Base-by-base conservation (phyloP, 2,329 filamentous ascomycete species). In the Penicillium palitans region DNA sequence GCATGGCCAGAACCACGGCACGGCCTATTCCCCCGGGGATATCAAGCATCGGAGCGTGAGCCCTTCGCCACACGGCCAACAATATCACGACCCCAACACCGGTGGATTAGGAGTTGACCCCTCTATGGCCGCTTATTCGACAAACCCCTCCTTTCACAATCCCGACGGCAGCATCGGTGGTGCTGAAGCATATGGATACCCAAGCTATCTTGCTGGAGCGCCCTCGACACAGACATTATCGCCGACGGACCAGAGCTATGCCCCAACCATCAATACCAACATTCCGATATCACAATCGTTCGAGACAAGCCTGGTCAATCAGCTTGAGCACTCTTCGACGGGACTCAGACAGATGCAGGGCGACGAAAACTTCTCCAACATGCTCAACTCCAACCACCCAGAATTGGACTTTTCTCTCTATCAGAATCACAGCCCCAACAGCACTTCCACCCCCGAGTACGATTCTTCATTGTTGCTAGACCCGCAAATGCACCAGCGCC, bases 341-440 rank as follows among this genome's bases (percentile, higher is more conserved):
- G 67, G 61, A 45, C 60, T 73, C 35, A 60, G 69, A 57, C 58
- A 66, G 5, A 58, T 66, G 50, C 70, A 73, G 41, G 64, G 63
- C 10, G 73, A 74, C 21, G 75, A 75, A 41, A 74, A 73, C 59
- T 74, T 72, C 61, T 75, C 72, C 52, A 76, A 72, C 48, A 64
- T 75, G 25, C 70, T 79, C 57, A 74, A 75, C 59, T 71, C 76
- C 19, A 75, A 75, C 50, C 63, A 70, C 17, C 55, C 64, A 44
- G 69, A 72, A 49, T 73, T 77, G 60, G 75, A 77, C 55, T 79
- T 78, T 61, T 64, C 71, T 40, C 68, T 76, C 49, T 78, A 77
- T 56, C 68, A 70, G 27, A 72, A 71, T 52, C 69, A 70, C 51
- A 70, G 67, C 52, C 67, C 70, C 17, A 71, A 69, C 48, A 70